Evolutionary conservation across 768 basidiomycete species (phyloP), one percentile per base, ranked within the genome.

Genomic region (Boletus rufocinnamomeus): DNA sequence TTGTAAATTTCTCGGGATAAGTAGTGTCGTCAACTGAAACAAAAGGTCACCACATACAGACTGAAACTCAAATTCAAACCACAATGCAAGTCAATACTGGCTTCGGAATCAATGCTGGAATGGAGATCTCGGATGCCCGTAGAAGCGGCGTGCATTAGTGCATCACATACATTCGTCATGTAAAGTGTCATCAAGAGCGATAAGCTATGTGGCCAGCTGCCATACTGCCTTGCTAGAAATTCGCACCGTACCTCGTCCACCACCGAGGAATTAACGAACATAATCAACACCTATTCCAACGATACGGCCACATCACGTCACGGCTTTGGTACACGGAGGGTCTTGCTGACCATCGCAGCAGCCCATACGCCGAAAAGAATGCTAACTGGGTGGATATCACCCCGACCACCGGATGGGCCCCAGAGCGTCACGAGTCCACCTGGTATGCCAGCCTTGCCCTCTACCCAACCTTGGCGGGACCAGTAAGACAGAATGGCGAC

Each of bases 341-440:
- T 98, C 77, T 98, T 98, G 81, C 93, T 95, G 62, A 99, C 91
- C 96, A 99, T 98, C 49, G 91, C 89, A 17, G 94, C 89, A 10
- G 91, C 96, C 95, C 95, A 98, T 14, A 79, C 70, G 8, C 78
- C 88, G 73, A 94, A 93, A n/a, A 95, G 68, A 37, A 91, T 60
- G 67, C 86, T 86, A 43, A 87, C 86, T 40, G 84, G 75, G 73
- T 99, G 97, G 49, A 98, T 66, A 64, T 98, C 96, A 66, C 95
- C 88, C 34, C 86, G 82, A 11, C 88, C 88, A 14, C 89, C 91
- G 34, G 77, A 68, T 38, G 76, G 63, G 19, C 89, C 91, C 87
- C 90, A 93, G 16, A 92, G 69, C 8, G 83, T 87, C 35, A 87
- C 70, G n/a, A 83, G 82, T 16, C 93, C 92, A 65, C 81, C 80